A percentile compares a stretch with the other conserved stretches of the same genome.
These are phyloP conservation scores for Arabidopsis lyrata DNA, from an alignment of 441 rosid genomes.

Conservation along the genomic window DNA sequence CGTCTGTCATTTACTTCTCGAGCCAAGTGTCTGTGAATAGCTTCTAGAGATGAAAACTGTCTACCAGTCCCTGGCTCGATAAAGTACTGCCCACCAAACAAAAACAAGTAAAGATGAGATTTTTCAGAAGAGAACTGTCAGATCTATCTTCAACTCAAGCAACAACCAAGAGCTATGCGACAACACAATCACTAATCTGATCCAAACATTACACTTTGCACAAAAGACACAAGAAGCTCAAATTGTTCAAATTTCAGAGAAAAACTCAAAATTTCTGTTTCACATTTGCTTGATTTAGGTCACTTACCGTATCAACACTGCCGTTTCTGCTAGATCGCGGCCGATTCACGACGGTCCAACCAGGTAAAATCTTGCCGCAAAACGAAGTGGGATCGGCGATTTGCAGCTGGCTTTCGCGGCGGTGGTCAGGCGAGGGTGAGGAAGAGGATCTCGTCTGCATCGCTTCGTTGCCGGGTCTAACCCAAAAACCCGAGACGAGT, in stretches of 20 bases:
- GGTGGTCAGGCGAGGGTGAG: slow-evolving; percentile 25
- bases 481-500: slow-evolving; percentile 30
- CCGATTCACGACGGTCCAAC: slow-evolving; percentile 51
- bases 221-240: not conserved
- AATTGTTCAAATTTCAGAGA: too few relatives aligned
- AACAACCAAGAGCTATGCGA: slow-evolving; percentile 12
- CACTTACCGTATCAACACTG: slow-evolving; percentile 48
- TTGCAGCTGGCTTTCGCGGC: slow-evolving; percentile 43
- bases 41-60: slow-evolving; percentile 54
- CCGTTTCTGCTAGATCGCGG: slow-evolving; percentile 42
- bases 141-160: slow-evolving; percentile 13
- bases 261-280: too few relatives aligned
- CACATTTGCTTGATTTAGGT: not conserved
- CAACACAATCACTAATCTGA: slow-evolving; percentile 9
- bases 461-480: slow-evolving; percentile 23
- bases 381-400: slow-evolving; percentile 37
- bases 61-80: slow-evolving; percentile 56
- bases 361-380: slow-evolving; percentile 44
- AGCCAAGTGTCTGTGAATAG: slow-evolving; percentile 48
- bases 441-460: slow-evolving; percentile 46
- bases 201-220: not conserved
- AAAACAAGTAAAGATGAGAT: slow-evolving; percentile 16
- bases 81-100: slow-evolving; percentile 49
- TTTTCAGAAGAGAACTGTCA: not conserved
- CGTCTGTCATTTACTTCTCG: slow-evolving; percentile 32